These are phyloP conservation scores for Talaromyces sp. DNA, from an alignment of 2,329 filamentous ascomycete genomes.

Conservation along the genomic window DNA sequence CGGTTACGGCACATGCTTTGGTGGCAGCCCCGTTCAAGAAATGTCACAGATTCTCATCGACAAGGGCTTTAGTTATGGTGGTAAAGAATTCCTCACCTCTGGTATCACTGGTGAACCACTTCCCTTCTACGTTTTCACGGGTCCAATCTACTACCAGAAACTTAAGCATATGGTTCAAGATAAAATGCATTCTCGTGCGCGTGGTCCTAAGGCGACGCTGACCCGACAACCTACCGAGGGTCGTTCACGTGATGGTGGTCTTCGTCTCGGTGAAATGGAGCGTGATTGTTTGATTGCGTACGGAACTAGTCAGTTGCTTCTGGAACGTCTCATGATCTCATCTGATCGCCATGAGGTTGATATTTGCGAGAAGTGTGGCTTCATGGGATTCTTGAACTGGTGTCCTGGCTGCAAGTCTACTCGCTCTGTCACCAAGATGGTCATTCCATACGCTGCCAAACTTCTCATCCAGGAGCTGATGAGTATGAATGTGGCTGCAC, in stretches of 20 bases:
- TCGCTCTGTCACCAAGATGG: slow-evolving; percentile 84
- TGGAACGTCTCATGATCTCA: slow-evolving; percentile 92
- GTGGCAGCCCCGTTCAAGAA: slow-evolving; percentile 79
- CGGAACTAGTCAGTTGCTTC: slow-evolving; percentile 85
- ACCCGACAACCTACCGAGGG: slow-evolving; percentile 96
- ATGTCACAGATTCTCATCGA: slow-evolving; percentile 84
- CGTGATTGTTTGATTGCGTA: slow-evolving; percentile 98
- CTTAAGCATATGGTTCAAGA: slow-evolving; percentile 99
- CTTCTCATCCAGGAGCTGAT: slow-evolving; percentile 92
- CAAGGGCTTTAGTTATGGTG: slow-evolving; percentile 92
- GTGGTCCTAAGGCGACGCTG: slow-evolving; percentile 86
- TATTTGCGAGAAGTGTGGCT: slow-evolving; percentile 88
- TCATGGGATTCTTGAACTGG: slow-evolving; percentile 95
- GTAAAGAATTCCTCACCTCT: slow-evolving; percentile 94
- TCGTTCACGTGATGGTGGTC: slow-evolving; percentile 85
- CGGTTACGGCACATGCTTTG: slow-evolving; percentile 89
- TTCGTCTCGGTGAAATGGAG: slow-evolving; percentile 97
- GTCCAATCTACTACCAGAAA: slow-evolving; percentile 98
- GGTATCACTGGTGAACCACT: slow-evolving; percentile 93
- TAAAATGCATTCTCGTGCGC: slow-evolving; percentile 96
- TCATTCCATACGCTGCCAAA: slow-evolving; percentile 96
- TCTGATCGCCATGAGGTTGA: slow-evolving; percentile 90
- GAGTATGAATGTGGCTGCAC: slow-evolving; percentile 98
- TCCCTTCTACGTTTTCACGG: slow-evolving; percentile 96
- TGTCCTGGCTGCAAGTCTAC: slow-evolving; percentile 91